Evolutionary conservation across 306 rosid species (phyloP), one percentile per base, ranked within the genome.

Genomic region (Myrica gale): DNA sequence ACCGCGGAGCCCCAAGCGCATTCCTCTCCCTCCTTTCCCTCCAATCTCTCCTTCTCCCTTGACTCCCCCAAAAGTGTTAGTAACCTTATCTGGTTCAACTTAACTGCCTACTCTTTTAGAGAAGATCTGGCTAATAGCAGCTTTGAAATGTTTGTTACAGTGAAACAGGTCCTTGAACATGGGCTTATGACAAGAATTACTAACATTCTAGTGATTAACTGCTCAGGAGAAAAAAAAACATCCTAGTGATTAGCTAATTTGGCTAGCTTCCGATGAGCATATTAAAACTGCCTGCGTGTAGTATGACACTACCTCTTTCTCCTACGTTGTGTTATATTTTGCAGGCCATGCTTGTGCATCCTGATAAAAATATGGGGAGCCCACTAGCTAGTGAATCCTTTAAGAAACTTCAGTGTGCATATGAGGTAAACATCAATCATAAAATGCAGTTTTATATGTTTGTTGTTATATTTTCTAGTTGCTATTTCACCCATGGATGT

Each of bases 311-410:
- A 32, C 42, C 37, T 21, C 71, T 50, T 23, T 57, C 32, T 47
- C 21, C 19, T 41, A 21, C 5, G 47, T 52, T 45, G 19, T 74
- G 17, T 74, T 42, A 23, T 39, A 78, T 57, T 68, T 54, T 71
- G 82, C 60, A 95, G 99, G 99, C 99, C 80, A 91, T 92, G 96
- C 96, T 96, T 17, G 98, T 96, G 78, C 99, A 96, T 85, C 99
- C 99, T 75, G 99, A 96, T 82, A 92, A 92, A 86, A 96, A 96
- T 74, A 96, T 92, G 98, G 97, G 99, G 55, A 89, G 91, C 82
- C 84, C 97, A 3, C 78, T 85, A 67, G 96, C 99, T 26, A 90
- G 98, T 53, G 99, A 96, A 72, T 88, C 99, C 9, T 96, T 96
- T 84, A 89, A 96, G 88, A 92, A 83, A 84, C 86, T 96, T 75